Evolutionary conservation across 192 early-diverging fungal genomes (phyloP), one percentile per base, ranked within the genome.

Genomic region (Linderina pennispora): DNA sequence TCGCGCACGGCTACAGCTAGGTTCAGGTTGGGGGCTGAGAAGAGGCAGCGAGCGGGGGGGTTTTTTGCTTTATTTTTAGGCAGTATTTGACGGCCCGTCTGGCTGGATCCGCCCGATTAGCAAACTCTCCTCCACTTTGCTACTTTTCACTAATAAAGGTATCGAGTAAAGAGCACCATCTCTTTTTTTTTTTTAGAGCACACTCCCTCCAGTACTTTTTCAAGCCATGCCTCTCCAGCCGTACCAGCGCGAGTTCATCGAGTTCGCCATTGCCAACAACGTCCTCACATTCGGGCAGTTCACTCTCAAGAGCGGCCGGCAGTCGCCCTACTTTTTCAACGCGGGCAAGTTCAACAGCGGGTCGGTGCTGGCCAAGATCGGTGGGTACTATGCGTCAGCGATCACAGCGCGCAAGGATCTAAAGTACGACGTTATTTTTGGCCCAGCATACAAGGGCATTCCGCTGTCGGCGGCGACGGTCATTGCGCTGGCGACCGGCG

Each of bases 381-480:
- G 97, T 28, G 61, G 77, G 33, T 94, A 84, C 75, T 99, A 96
- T 50, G 93, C 97, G 8, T 81, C 87, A 5, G 88, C 90, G 11
- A 77, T 99, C 26, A 34, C 26, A 22, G 57, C 75, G 15, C 84
- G 87, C 61, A 67, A 69, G 9, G 73, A 68, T 10, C 61, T 94
- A 40, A 44, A 71, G 26, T 90, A 85, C 61, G 89, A 93, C 66
- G 80, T 96, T 15, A 65, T 99, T 32, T 97, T 97, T 77, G 97
- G 97, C 8, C 97, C 97, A 1, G 97, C 97, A 9, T 99, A 99
- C 82, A 99, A 99, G 79, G 97, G 93, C 32, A 91, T 99, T 49
- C 96, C 96, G 8, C 76, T 99, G 4, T 90, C 89, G 1, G 81
- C 87, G 15, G 67, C 91, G 5, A 83, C 89, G 0, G 84, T 84